phyloP scores from a whole-genome alignment of 495 filamentous ascomycete species.

The Penicillium lividum region DNA sequence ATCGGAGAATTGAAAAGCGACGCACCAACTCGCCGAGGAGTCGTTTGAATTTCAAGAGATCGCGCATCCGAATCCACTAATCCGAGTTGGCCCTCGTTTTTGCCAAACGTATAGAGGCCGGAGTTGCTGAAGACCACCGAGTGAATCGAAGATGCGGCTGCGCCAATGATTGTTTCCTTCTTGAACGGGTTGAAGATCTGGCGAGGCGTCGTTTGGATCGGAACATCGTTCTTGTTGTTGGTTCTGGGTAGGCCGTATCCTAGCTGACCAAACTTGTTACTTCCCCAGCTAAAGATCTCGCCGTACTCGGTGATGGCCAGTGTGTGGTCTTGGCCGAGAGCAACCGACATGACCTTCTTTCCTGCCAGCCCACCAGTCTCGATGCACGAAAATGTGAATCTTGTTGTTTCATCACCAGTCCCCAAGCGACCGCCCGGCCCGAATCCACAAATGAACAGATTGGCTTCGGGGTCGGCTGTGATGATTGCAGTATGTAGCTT shows the following conservation, averaged over 20 bases:
- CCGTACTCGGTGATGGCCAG: constrained; percentile 79
- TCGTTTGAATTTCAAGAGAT: constrained; percentile 77
- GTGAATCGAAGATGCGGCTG: constrained; percentile 88
- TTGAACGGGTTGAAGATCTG: constrained; percentile 92
- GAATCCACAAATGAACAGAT: constrained; percentile 91
- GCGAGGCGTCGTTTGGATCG: constrained; percentile 74
- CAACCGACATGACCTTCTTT: constrained; percentile 68
- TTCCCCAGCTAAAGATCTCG: constrained; percentile 90
- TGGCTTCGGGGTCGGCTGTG: constrained; percentile 86
- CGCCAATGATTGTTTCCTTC: constrained; percentile 76
- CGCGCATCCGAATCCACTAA: constrained; percentile 92
- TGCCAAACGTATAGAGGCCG: constrained; percentile 91
- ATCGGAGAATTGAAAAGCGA: constrained; percentile 81
- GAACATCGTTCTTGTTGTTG: constrained; percentile 63
- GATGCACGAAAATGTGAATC: constrained; percentile 80
- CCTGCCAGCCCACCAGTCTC: constrained; percentile 69
- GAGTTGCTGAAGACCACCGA: constrained; percentile 82
- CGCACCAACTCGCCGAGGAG: constrained; percentile 82
- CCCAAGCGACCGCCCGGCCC: constrained; percentile 89
- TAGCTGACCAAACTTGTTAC: constrained; percentile 81
- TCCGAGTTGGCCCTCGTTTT: constrained; percentile 93
- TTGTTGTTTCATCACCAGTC: constrained; percentile 83
- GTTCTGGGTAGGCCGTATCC: constrained; percentile 70
- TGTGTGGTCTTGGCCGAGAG: constrained; percentile 88
- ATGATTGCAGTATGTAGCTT: constrained; percentile 91